phyloP scores from a whole-genome alignment of 208 protist genomes.

The Wallacemonas sp. region DNA sequence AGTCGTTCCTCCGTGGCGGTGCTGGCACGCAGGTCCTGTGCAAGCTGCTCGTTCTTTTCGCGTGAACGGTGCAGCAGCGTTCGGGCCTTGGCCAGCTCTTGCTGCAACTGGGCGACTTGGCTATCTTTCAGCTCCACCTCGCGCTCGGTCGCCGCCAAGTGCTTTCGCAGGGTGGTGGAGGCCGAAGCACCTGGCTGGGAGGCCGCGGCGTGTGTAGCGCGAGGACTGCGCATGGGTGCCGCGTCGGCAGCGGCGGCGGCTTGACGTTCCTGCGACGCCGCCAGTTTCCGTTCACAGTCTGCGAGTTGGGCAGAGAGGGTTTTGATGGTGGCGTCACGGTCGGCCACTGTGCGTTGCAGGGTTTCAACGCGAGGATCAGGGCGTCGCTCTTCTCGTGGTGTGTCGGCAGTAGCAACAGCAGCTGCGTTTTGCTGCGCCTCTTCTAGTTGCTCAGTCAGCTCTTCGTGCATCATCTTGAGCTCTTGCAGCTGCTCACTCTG shows the following conservation, averaged over 20 bases:
- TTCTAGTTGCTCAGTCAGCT: conserved; percentile 19
- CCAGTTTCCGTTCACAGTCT: conserved; percentile 24
- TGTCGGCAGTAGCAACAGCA: not conserved
- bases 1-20: conserved; percentile 22
- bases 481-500: conserved; percentile 43
- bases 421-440: not conserved
- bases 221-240: too few relatives aligned
- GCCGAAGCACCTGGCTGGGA: not conserved
- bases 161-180: conserved; percentile 11
- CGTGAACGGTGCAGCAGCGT: conserved; percentile 31
- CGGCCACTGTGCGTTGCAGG: not conserved
- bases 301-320: not conserved
- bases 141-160: conserved; percentile 4
- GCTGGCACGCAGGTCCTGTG: conserved; percentile 41
- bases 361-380: too few relatives aligned
- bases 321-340: not conserved
- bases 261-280: conserved; percentile 15
- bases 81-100: conserved; percentile 67
- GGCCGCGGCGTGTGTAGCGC: too few relatives aligned
- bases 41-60: conserved; percentile 34
- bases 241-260: not conserved
- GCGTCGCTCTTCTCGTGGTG: too few relatives aligned
- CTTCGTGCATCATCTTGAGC: conserved; percentile 28
- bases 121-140: conserved; percentile 25
- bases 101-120: conserved; percentile 45